Conservation (phyloP, 805 yeast genomes). For the Komagataella mondaviorum region DNA sequence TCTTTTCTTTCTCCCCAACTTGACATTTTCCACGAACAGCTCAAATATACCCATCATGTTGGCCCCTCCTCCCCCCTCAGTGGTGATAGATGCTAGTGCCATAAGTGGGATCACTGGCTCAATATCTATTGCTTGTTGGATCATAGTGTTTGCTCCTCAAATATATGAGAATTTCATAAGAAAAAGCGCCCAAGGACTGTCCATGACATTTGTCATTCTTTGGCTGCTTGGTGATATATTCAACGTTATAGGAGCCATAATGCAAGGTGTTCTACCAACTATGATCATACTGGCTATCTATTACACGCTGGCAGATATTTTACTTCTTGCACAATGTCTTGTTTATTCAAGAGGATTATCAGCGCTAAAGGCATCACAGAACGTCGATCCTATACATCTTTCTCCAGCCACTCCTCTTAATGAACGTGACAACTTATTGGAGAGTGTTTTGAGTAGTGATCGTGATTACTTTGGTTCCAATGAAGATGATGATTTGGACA, state of each 20-base stretch:
- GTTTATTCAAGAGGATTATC: slow-evolving; percentile 49
- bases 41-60: background rate
- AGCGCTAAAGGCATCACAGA: slow-evolving; percentile 12
- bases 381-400: slow-evolving; percentile 62
- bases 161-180: slow-evolving; percentile 83
- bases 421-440: slow-evolving; percentile 47
- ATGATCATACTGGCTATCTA: slow-evolving; percentile 89
- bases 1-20: background rate
- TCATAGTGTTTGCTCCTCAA: slow-evolving; percentile 94
- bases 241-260: slow-evolving; percentile 80
- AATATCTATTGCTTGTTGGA: slow-evolving; percentile 94
- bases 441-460: slow-evolving; percentile 39
- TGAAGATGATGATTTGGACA: slow-evolving; percentile 6
- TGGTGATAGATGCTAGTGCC: slow-evolving; percentile 52
- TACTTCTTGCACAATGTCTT: slow-evolving; percentile 72
- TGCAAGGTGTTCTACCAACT: slow-evolving; percentile 87
- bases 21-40: background rate
- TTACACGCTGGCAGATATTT: slow-evolving; percentile 83
- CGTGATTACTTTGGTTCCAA: slow-evolving; percentile 8
- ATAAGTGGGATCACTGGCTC: slow-evolving; percentile 74
- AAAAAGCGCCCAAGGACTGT: slow-evolving; percentile 81
- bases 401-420: slow-evolving; percentile 82
- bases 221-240: slow-evolving; percentile 94
- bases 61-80: slow-evolving; percentile 46
- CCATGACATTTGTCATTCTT: slow-evolving; percentile 69